Conservation (phyloP, 352 stramenopile genomes). For the Phytophthora sp. region DNA sequence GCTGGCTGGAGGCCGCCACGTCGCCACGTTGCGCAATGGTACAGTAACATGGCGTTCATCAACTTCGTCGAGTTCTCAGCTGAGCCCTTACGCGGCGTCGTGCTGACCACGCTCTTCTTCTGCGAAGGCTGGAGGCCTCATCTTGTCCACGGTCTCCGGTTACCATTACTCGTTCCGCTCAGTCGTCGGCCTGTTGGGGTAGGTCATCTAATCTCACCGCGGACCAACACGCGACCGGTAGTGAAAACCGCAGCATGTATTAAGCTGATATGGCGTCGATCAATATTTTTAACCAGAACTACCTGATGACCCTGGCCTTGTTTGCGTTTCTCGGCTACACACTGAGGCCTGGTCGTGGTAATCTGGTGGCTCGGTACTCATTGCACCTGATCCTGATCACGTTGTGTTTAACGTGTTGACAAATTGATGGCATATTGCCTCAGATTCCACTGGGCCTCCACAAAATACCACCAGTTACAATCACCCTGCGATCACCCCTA, state of each 20-base stretch:
- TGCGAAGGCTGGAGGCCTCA: conserved; percentile 75
- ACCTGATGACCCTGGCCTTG: conserved; percentile 69
- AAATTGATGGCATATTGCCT: conserved; percentile 28
- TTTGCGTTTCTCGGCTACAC: conserved; percentile 81
- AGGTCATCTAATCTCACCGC: conserved; percentile 75
- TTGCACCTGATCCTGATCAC: conserved; percentile 68
- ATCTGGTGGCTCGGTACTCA: conserved; percentile 66
- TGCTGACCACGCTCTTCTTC: conserved; percentile 80
- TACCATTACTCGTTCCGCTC: conserved; percentile 79
- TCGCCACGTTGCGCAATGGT: conserved; percentile 53
- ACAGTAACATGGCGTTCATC: conserved; percentile 72
- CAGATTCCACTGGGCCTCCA: no score
- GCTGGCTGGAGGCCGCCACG: conserved; percentile 28
- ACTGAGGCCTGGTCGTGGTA: conserved; percentile 67
- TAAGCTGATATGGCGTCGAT: conserved; percentile 70
- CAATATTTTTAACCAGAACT: conserved; percentile 73
- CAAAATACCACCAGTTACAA: no score
- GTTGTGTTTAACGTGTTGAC: conserved; percentile 69
- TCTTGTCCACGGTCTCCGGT: conserved; percentile 77
- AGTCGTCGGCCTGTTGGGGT: conserved; percentile 72
- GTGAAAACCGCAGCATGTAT: conserved; percentile 73
- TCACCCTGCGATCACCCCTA: no score
- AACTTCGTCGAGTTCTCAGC: conserved; percentile 85
- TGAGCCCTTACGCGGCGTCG: conserved; percentile 72
- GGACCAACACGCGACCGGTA: conserved; percentile 61